Conservation (phyloP, 2,329 filamentous ascomycete species). For the Periconia sp. region DNA sequence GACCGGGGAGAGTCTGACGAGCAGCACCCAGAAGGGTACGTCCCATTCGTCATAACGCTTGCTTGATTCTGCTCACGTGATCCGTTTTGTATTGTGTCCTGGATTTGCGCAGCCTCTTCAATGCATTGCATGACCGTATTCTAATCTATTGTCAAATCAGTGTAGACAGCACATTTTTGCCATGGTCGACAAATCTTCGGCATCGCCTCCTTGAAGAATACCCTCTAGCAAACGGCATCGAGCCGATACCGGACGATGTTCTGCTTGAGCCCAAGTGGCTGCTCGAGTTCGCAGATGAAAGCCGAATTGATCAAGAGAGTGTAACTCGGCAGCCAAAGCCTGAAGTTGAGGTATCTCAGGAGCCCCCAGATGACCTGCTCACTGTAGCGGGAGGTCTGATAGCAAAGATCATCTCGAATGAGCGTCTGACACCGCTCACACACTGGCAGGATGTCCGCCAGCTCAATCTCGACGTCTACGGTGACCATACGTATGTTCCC, state of each 20-base stretch:
- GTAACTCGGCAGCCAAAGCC: constrained; percentile 11
- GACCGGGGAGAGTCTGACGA: constrained; percentile 88
- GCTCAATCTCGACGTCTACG: constrained; percentile 64
- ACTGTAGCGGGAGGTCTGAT: constrained; percentile 63
- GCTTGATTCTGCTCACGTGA: not conserved
- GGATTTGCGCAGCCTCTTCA: too few relatives aligned
- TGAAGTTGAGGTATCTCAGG: constrained; percentile 15
- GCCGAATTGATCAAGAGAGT: not conserved
- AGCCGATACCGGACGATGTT: constrained; percentile 75
- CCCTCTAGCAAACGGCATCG: constrained; percentile 70
- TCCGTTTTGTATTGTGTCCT: not conserved
- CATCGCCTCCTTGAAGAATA: constrained; percentile 69
- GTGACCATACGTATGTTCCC: constrained; percentile 62
- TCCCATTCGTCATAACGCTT: too few relatives aligned
- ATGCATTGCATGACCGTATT: too few relatives aligned
- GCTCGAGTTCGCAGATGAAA: constrained; percentile 50
- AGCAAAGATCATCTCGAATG: constrained; percentile 69
- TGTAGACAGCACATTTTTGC: constrained; percentile 79
- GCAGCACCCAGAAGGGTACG: constrained; percentile 87
- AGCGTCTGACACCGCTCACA: constrained; percentile 71
- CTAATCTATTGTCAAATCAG: constrained; percentile 52
- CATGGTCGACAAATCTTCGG: constrained; percentile 75
- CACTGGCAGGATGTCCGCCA: constrained; percentile 97
- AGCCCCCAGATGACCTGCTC: constrained; percentile 55
- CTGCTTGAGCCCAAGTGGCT: constrained; percentile 79